Conservation (phyloP, 306 rosid species). For the Parietaria judaica region DNA sequence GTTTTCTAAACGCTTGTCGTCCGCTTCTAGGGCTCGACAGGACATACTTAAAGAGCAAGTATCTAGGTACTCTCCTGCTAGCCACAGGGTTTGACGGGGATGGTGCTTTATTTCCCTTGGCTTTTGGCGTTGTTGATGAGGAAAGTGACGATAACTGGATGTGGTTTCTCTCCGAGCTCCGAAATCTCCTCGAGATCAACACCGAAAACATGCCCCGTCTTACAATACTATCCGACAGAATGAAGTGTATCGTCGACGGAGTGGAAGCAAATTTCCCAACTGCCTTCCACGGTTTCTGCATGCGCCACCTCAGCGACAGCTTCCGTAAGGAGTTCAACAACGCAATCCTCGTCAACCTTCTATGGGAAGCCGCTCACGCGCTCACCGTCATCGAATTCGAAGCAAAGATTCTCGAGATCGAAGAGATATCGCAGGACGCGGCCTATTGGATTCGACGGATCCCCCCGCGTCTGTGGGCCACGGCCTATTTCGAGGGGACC, state of each 20-base stretch:
- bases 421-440: slow-evolving; percentile 76
- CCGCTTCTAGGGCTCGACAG: slow-evolving; percentile 82
- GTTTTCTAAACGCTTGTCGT: slow-evolving; percentile 75
- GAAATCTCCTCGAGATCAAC: slow-evolving; percentile 64
- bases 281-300: slow-evolving; percentile 85
- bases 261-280: slow-evolving; percentile 76
- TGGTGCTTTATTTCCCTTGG: slow-evolving; percentile 75
- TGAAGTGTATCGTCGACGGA: slow-evolving; percentile 73
- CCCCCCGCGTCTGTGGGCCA: slow-evolving; percentile 78
- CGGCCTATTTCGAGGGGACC: slow-evolving; percentile 82
- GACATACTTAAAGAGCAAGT: slow-evolving; percentile 67
- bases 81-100: slow-evolving; percentile 83
- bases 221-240: slow-evolving; percentile 77
- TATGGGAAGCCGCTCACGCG: slow-evolving; percentile 81
- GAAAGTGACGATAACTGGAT: slow-evolving; percentile 83
- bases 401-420: slow-evolving; percentile 60
- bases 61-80: slow-evolving; percentile 69
- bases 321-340: slow-evolving; percentile 83
- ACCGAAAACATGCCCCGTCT: slow-evolving; percentile 91
- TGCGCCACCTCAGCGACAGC: slow-evolving; percentile 79
- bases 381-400: slow-evolving; percentile 71
- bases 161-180: slow-evolving; percentile 91
- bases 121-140: slow-evolving; percentile 85
- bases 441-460: slow-evolving; percentile 70
- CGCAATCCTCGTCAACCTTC: slow-evolving; percentile 54